Percentiles rank a stretch among this genome's conserved stretches.
Evolutionary conservation across 2,329 filamentous ascomycete genomes (phyloP).

Genomic region (Alternaria atra): DNA sequence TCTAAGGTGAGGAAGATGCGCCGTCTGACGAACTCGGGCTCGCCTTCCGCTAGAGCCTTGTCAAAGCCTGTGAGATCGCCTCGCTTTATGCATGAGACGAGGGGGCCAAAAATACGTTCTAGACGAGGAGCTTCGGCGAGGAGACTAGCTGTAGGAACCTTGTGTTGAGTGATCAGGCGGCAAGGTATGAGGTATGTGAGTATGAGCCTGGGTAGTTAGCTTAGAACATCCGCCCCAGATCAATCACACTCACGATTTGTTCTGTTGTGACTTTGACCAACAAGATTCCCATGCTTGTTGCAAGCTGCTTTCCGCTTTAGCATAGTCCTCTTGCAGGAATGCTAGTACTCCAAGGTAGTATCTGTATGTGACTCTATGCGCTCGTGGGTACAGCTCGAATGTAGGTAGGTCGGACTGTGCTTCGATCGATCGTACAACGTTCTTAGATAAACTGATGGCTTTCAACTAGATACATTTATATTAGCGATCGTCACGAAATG

Average conservation of each 20-base stretch:
- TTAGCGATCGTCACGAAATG: slow-evolving; percentile 9
- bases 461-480: slow-evolving; percentile 66
- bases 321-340: slow-evolving; percentile 94
- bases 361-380: slow-evolving; percentile 93
- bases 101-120: slow-evolving; percentile 78
- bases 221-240: slow-evolving; percentile 40
- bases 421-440: slow-evolving; percentile 82
- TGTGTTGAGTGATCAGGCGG: slow-evolving; percentile 85
- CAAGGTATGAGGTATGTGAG: slow-evolving; percentile 95
- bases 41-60: slow-evolving; percentile 77
- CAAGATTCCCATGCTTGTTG: slow-evolving; percentile 85
- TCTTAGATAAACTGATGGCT: slow-evolving; percentile 86
- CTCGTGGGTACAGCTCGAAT: slow-evolving; percentile 81
- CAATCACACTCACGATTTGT: slow-evolving; percentile 72
- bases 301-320: slow-evolving; percentile 67
- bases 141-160: slow-evolving; percentile 76
- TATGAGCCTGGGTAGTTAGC: slow-evolving; percentile 70
- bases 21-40: slow-evolving; percentile 91
- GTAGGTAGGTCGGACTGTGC: slow-evolving; percentile 83
- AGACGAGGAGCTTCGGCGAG: slow-evolving; percentile 79
- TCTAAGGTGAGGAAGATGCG: slow-evolving; percentile 96
- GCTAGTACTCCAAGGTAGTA: slow-evolving; percentile 95
- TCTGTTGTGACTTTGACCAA: slow-evolving; percentile 74
- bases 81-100: slow-evolving; percentile 79
- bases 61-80: slow-evolving; percentile 89